Conservation (phyloP, 2,329 filamentous ascomycete species). For the Arthrobotrys sphaeroides region DNA sequence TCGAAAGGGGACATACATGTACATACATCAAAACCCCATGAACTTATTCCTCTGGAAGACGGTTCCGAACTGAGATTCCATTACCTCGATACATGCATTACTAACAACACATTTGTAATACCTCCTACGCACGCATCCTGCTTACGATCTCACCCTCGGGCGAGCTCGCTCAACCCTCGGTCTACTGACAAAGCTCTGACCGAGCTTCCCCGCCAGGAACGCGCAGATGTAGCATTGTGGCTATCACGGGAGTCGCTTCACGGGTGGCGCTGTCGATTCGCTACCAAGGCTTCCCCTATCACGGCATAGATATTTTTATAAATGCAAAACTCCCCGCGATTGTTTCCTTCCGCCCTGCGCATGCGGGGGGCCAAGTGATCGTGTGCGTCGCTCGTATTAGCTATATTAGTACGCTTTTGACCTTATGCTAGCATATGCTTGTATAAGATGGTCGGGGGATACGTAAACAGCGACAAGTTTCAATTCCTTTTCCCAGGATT, state of each 20-base stretch:
- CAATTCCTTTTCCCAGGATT: neutral
- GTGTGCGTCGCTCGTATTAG: neutral
- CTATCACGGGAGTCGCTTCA: slow-evolving; percentile 1
- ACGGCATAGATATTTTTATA: slow-evolving; percentile 1
- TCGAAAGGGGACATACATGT: neutral
- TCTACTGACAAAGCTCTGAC: neutral
- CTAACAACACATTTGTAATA: slow-evolving; percentile 10
- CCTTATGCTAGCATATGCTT: no score
- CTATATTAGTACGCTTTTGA: neutral
- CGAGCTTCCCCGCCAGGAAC: neutral
- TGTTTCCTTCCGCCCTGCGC: no score
- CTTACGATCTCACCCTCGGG: neutral
- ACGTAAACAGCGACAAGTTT: neutral
- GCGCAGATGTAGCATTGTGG: neutral
- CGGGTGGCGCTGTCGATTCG: slow-evolving; percentile 5
- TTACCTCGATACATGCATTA: neutral
- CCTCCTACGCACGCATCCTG: neutral
- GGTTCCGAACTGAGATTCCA: neutral
- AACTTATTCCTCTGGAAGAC: neutral
- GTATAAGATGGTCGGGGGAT: neutral
- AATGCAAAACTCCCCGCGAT: no score
- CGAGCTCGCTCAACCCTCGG: neutral
- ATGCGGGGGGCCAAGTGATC: neutral
- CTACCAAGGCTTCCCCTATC: slow-evolving; percentile 1
- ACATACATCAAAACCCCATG: neutral